Evolutionary conservation across 768 basidiomycete species (phyloP).

Genomic region (Roridomyces roridus): DNA sequence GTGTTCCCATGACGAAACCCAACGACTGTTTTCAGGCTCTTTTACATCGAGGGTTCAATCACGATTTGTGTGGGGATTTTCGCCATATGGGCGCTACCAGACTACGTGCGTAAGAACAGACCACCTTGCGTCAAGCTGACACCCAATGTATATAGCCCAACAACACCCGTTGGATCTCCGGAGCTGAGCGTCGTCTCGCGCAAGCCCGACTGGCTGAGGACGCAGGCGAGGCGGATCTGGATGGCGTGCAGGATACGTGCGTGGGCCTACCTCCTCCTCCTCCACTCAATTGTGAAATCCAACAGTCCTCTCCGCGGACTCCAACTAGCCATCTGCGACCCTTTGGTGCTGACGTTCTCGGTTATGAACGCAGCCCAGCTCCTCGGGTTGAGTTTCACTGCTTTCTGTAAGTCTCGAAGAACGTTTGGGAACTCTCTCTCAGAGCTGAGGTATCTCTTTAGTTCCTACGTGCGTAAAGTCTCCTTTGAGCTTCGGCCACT

Average conservation of each 20-base stretch:
- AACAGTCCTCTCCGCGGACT: constrained; percentile 59
- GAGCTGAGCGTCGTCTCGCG: constrained; percentile 58
- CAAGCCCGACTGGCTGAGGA: constrained; percentile 73
- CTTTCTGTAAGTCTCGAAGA: no score
- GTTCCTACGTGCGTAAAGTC: no score
- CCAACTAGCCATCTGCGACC: constrained; percentile 61
- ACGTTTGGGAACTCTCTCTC: no score
- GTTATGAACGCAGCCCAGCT: constrained; percentile 56
- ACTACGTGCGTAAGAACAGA: constrained; percentile 62
- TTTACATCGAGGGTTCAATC: constrained; percentile 76
- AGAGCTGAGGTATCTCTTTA: no score
- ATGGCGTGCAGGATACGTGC: constrained; percentile 63
- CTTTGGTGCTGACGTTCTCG: constrained; percentile 59
- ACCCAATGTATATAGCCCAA: constrained; percentile 45
- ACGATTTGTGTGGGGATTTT: constrained; percentile 64
- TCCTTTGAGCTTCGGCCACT: neutral
- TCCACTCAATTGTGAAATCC: neutral
- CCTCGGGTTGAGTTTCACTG: constrained; percentile 62
- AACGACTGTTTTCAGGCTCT: constrained; percentile 64
- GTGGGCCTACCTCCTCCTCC: no score
- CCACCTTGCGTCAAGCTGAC: neutral
- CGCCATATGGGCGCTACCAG: constrained; percentile 62
- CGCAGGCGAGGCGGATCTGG: constrained; percentile 69
- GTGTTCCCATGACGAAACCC: no score
- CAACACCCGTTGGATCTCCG: constrained; percentile 66